A percentile compares a stretch with the other conserved stretches of the same genome.
Conservation (phyloP, 257 asterid genomes). For the Marsdenia floribunda region DNA sequence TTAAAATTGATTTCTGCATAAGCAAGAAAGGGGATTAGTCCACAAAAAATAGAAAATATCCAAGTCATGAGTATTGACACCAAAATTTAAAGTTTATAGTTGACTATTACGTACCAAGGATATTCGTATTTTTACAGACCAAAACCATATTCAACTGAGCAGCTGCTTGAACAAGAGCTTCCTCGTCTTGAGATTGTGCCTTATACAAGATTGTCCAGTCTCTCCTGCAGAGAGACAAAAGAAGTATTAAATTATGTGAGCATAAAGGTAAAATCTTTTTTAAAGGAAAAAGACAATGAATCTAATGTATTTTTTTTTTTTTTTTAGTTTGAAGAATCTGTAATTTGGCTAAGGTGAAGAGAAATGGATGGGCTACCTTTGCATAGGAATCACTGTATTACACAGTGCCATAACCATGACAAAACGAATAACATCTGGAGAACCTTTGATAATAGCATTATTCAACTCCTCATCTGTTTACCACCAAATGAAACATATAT, state of each 20-base stretch:
- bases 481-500: slow-evolving; percentile 10
- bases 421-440: slow-evolving; percentile 66
- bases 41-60: slow-evolving; percentile 5
- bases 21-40: slow-evolving; percentile 26
- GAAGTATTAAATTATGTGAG: slow-evolving; percentile 4
- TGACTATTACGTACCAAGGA: slow-evolving; percentile 56
- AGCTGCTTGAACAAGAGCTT: slow-evolving; percentile 97
- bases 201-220: slow-evolving; percentile 69
- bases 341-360: slow-evolving; percentile 20
- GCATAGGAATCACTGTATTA: slow-evolving; percentile 89
- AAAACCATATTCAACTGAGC: slow-evolving; percentile 76
- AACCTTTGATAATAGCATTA: slow-evolving; percentile 62
- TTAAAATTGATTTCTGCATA: slow-evolving; percentile 71
- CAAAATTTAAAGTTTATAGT: not conserved
- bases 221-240: slow-evolving; percentile 43
- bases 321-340: not conserved
- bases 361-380: slow-evolving; percentile 47
- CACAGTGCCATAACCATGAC: slow-evolving; percentile 89
- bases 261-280: slow-evolving; percentile 10
- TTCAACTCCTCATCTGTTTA: slow-evolving; percentile 62
- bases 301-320: slow-evolving; percentile 1
- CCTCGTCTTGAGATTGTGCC: slow-evolving; percentile 99
- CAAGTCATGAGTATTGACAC: not conserved
- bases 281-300: slow-evolving; percentile 16
- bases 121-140: slow-evolving; percentile 56